These are phyloP conservation scores for Trichocomaceae sp. DNA, from an alignment of 2,329 filamentous ascomycete genomes.

Conservation along the genomic window DNA sequence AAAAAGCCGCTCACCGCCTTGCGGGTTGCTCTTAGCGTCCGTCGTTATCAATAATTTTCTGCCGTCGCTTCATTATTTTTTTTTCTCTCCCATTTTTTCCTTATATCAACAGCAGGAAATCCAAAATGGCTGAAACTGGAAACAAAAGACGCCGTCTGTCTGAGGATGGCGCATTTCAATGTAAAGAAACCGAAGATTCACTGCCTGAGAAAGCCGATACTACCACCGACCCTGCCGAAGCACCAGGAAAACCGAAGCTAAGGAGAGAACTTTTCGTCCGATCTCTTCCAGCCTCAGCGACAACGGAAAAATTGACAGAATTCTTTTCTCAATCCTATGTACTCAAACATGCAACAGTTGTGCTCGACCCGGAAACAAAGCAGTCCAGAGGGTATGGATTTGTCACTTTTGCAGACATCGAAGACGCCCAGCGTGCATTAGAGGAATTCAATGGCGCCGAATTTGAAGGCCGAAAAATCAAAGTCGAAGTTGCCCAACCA, in stretches of 20 bases:
- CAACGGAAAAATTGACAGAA: slow-evolving; percentile 73
- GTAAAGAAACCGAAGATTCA: slow-evolving; percentile 17
- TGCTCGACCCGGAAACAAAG: slow-evolving; percentile 78
- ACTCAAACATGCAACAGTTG: slow-evolving; percentile 91
- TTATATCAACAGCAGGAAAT: neutral
- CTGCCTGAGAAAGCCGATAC: slow-evolving; percentile 15
- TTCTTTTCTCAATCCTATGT: slow-evolving; percentile 93
- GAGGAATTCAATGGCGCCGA: slow-evolving; percentile 71
- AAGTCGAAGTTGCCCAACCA: slow-evolving; percentile 80
- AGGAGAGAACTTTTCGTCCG: slow-evolving; percentile 80
- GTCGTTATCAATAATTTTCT: slow-evolving; percentile 22
- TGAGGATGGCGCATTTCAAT: slow-evolving; percentile 20
- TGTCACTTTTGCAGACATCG: slow-evolving; percentile 89
- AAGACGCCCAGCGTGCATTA: slow-evolving; percentile 77
- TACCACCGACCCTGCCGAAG: slow-evolving; percentile 17
- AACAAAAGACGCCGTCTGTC: slow-evolving; percentile 32
- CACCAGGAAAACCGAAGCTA: slow-evolving; percentile 23
- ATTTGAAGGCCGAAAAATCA: slow-evolving; percentile 73
- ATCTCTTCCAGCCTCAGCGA: slow-evolving; percentile 70
- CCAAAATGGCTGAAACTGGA: slow-evolving; percentile 27
- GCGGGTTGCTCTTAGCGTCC: neutral
- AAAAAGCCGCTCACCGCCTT: slow-evolving; percentile 19
- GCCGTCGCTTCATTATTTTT: slow-evolving; percentile 26
- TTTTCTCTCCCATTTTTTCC: neutral
- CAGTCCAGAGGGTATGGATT: slow-evolving; percentile 89